Conservation (phyloP, 1,139 yeast genomes). For the Kurtzmaniella quercitrusa region DNA sequence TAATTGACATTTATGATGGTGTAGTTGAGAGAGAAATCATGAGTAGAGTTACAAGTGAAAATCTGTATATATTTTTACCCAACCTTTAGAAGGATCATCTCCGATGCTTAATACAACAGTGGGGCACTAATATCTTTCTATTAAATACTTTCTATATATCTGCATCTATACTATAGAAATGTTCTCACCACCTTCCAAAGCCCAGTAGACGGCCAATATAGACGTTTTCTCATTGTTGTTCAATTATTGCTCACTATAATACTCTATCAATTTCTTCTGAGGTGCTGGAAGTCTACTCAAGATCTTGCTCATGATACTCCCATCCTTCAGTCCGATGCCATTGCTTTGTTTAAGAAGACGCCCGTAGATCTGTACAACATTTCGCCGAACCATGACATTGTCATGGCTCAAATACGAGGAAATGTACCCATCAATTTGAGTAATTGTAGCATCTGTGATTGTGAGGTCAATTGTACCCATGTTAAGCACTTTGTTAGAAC, state of each 20-base stretch:
- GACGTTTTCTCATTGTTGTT: too few species aligned
- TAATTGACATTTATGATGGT: too few species aligned
- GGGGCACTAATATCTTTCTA: too few species aligned
- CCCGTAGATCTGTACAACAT: constrained; percentile 40
- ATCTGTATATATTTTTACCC: too few species aligned
- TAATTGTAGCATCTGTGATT: constrained; percentile 19
- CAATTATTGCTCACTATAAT: constrained; percentile 22
- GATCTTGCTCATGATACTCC: constrained; percentile 17
- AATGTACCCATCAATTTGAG: constrained; percentile 26
- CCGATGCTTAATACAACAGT: too few species aligned
- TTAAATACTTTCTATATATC: too few species aligned
- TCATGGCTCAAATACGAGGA: constrained; percentile 23
- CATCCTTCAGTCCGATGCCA: constrained; percentile 10
- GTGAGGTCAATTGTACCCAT: constrained; percentile 15
- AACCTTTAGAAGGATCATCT: too few species aligned
- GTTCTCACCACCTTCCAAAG: too few species aligned
- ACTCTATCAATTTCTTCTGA: constrained; percentile 34
- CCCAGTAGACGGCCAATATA: too few species aligned
- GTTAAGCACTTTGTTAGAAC: constrained; percentile 20
- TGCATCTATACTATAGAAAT: too few species aligned
- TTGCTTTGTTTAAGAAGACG: constrained; percentile 22
- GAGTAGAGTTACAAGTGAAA: too few species aligned
- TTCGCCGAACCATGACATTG: constrained; percentile 38
- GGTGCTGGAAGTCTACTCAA: constrained; percentile 26
- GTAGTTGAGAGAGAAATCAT: too few species aligned